These are phyloP conservation scores for Climacium dendroides DNA, from an alignment of 225 moss, liverwort and hornwort species.

Conservation along the genomic window DNA sequence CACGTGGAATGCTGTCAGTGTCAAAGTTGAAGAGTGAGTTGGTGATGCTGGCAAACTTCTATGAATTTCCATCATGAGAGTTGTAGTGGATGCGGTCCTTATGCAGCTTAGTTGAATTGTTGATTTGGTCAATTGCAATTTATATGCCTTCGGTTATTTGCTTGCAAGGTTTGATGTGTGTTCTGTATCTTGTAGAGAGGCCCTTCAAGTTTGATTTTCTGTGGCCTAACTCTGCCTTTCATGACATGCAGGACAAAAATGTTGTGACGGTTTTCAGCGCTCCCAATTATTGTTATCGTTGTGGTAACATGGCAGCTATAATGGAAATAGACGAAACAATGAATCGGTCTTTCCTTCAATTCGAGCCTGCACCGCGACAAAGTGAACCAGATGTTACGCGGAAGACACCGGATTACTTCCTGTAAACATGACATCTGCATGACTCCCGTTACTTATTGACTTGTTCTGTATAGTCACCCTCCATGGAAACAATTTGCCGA, in stretches of 20 bases:
- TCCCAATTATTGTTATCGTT: conserved; percentile 98
- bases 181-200: not conserved
- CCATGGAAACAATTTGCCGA: conserved; percentile 54
- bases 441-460: conserved; percentile 45
- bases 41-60: not conserved
- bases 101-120: not conserved
- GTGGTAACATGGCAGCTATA: conserved; percentile 98
- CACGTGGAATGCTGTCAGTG: not conserved
- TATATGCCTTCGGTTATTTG: not conserved
- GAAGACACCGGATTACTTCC: conserved; percentile 99
- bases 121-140: not conserved
- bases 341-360: conserved; percentile 94
- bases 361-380: conserved; percentile 96
- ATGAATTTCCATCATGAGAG: not conserved
- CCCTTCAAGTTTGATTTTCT: not conserved
- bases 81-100: not conserved
- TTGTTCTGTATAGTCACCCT: conserved; percentile 70
- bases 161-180: not conserved
- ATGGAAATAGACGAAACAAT: conserved; percentile 99
- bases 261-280: conserved; percentile 99
- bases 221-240: not conserved
- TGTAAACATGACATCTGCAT: conserved; percentile 58
- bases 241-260: conserved; percentile 74
- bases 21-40: not conserved
- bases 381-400: conserved; percentile 99